phyloP scores from a whole-genome alignment of 1,284 basidiomycete species.

The Apiotrichum gracile region DNA sequence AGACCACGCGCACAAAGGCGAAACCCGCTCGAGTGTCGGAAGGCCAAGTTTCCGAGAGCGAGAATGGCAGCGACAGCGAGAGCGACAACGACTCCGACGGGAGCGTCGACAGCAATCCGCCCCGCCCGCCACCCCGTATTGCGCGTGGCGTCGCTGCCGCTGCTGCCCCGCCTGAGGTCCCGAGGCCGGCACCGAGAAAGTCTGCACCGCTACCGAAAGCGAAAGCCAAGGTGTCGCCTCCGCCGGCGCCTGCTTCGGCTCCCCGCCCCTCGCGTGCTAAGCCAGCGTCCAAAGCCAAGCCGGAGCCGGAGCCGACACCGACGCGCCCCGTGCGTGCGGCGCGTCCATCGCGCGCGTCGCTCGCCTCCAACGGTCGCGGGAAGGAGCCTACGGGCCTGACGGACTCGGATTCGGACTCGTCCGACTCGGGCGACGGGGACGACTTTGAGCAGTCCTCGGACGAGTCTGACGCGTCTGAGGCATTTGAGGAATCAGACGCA shows the following conservation, averaged over 20 bases:
- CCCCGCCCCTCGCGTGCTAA: background rate
- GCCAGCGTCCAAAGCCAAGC: background rate
- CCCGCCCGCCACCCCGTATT: background rate
- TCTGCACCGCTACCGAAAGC: background rate
- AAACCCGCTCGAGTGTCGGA: no score
- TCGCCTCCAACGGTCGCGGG: slow-evolving; percentile 9
- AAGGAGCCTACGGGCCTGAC: slow-evolving; percentile 36
- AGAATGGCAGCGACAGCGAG: background rate
- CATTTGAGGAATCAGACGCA: slow-evolving; percentile 23
- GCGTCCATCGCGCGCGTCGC: background rate
- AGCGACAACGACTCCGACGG: background rate
- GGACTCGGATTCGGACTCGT: slow-evolving; percentile 1
- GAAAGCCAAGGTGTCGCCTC: background rate
- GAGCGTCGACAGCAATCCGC: background rate
- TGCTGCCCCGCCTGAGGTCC: background rate
- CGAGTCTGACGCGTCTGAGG: slow-evolving; percentile 14
- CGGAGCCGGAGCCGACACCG: background rate
- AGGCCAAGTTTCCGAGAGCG: no score
- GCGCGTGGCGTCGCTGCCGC: background rate
- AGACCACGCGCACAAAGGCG: no score
- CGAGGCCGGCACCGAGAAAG: no score
- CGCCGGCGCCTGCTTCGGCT: background rate
- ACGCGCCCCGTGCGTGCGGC: slow-evolving; percentile 1
- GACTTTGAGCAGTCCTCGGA: slow-evolving; percentile 8
- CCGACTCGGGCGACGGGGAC: slow-evolving; percentile 21